Conservation (phyloP, 192 early-diverging fungal genomes). For the Coemansia biformis region DNA sequence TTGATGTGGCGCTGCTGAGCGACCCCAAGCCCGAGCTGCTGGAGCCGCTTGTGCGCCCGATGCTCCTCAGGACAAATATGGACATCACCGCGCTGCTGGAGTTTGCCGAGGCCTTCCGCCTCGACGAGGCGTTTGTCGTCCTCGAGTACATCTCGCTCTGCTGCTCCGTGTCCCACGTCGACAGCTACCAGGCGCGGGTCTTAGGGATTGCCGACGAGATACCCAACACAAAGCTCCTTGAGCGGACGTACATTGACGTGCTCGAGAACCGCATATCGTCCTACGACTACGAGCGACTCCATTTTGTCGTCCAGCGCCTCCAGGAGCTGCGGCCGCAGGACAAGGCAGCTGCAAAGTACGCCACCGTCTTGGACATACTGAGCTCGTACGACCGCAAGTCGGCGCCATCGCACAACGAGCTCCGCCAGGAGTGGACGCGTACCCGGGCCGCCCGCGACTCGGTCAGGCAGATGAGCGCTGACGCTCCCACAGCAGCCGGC, state of each 20-base stretch:
- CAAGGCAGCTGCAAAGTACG: conserved; percentile 27
- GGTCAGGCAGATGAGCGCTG: conserved; percentile 4
- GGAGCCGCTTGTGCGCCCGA: conserved; percentile 50
- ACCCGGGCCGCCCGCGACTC: conserved; percentile 13
- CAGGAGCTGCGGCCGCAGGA: conserved; percentile 49
- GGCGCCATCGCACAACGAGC: conserved; percentile 49
- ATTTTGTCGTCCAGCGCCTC: conserved; percentile 55
- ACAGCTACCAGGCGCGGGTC: conserved; percentile 50
- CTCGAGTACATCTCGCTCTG: conserved; percentile 47
- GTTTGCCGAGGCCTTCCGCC: conserved; percentile 58
- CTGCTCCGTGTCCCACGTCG: conserved; percentile 25
- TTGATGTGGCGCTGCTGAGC: conserved; percentile 54
- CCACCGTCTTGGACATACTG: conserved; percentile 53
- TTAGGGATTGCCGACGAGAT: conserved; percentile 49
- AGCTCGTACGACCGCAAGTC: conserved; percentile 49
- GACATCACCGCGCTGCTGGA: conserved; percentile 61
- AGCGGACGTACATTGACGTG: conserved; percentile 45
- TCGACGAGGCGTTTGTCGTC: conserved; percentile 37
- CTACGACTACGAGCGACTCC: conserved; percentile 64
- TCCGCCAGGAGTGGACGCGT: conserved; percentile 32
- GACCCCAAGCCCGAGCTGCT: conserved; percentile 51
- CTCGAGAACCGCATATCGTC: conserved; percentile 49
- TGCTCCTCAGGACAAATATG: conserved; percentile 56
- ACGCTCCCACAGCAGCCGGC: too few species aligned
- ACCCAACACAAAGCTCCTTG: conserved; percentile 55